phyloP scores from a whole-genome alignment of 2,329 filamentous ascomycete species.

The Trichophyton schoenleinii region DNA sequence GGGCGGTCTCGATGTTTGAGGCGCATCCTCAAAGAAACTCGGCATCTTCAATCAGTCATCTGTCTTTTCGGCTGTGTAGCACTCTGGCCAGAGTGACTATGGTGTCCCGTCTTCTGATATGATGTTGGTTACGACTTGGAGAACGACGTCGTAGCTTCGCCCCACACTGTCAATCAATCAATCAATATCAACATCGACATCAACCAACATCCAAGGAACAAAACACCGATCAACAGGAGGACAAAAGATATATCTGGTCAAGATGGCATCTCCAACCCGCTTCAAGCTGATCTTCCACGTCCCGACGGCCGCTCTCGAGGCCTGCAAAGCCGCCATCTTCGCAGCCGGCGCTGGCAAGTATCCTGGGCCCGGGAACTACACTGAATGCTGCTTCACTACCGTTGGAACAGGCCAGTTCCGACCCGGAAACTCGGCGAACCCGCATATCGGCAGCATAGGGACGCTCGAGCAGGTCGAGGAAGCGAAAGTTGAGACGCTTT shows the following conservation, averaged over 20 bases:
- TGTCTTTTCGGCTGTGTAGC: too few species aligned
- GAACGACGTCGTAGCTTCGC: too few species aligned
- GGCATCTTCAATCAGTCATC: too few species aligned
- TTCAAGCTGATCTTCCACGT: constrained; percentile 35
- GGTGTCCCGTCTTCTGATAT: too few species aligned
- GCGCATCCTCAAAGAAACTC: too few species aligned
- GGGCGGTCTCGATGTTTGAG: too few species aligned
- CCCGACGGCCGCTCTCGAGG: constrained; percentile 26
- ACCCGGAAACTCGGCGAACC: constrained; percentile 28
- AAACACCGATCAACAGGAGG: not conserved
- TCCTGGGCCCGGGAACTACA: constrained; percentile 29
- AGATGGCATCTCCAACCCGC: constrained; percentile 9
- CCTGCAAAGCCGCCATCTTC: constrained; percentile 33
- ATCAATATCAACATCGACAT: not conserved
- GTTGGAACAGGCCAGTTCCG: constrained; percentile 32
- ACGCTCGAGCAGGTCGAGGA: constrained; percentile 30
- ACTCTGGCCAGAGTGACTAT: too few species aligned
- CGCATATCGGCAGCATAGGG: constrained; percentile 30
- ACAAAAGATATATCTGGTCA: not conserved
- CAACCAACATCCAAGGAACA: not conserved
- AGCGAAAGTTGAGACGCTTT: constrained; percentile 33
- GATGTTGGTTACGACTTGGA: too few species aligned
- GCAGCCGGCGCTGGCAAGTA: constrained; percentile 31
- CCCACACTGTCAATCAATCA: too few species aligned
- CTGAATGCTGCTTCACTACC: constrained; percentile 29